Percentiles rank a stretch among this genome's conserved stretches.
These are phyloP conservation scores for Penicillium janthinellum DNA, from an alignment of 2,329 filamentous ascomycete genomes.

Conservation along the genomic window DNA sequence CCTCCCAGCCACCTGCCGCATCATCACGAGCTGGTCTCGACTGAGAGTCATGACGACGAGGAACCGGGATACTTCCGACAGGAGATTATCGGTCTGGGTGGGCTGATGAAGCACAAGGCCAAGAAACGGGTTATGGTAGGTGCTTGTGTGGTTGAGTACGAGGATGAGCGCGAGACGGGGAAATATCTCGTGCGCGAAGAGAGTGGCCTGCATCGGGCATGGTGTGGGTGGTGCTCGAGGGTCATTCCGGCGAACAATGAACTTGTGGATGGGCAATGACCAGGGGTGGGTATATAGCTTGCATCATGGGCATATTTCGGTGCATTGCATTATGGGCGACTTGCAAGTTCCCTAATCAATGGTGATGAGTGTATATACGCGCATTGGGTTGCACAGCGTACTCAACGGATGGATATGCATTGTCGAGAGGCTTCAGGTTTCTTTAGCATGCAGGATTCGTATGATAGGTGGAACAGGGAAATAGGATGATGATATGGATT, in stretches of 20 bases:
- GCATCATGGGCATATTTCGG: neutral
- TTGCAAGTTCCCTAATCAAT: neutral
- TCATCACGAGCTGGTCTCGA: slow-evolving; percentile 23
- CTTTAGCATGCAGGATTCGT: too few relatives aligned
- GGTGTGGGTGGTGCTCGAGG: slow-evolving; percentile 89
- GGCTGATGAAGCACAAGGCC: slow-evolving; percentile 83
- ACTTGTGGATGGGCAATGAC: neutral
- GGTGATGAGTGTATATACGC: neutral
- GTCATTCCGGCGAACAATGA: slow-evolving; percentile 59
- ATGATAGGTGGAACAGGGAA: too few relatives aligned
- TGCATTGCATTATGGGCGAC: neutral
- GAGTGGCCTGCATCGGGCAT: slow-evolving; percentile 69
- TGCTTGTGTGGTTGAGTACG: slow-evolving; percentile 81
- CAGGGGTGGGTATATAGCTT: neutral
- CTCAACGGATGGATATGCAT: neutral
- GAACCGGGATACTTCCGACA: slow-evolving; percentile 76
- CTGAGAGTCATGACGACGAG: slow-evolving; percentile 40
- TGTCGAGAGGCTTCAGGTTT: neutral
- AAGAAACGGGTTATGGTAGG: slow-evolving; percentile 80
- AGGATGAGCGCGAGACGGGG: slow-evolving; percentile 70
- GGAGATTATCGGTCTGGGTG: slow-evolving; percentile 89
- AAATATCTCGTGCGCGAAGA: slow-evolving; percentile 71
- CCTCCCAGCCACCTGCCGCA: slow-evolving; percentile 25
- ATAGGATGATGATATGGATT: neutral
- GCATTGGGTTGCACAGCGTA: neutral